A percentile compares a stretch with the other conserved stretches of the same genome.
These are phyloP conservation scores for Trichoderma endophyticum DNA, from an alignment of 2,329 filamentous ascomycete genomes.

Conservation along the genomic window DNA sequence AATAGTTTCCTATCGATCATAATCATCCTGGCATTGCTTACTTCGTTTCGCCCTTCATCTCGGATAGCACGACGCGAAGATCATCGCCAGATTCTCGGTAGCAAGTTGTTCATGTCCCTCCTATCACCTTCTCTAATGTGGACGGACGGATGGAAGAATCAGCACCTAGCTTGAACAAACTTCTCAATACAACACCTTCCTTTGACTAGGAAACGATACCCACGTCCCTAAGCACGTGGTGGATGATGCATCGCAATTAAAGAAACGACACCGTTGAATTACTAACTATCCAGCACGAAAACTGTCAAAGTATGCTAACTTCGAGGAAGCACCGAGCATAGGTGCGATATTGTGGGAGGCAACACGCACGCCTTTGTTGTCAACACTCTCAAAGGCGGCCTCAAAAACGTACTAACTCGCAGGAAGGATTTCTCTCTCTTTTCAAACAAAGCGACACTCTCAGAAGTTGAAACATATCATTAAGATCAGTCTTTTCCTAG, in stretches of 20 bases:
- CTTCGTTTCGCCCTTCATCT: not conserved
- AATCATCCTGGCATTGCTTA: not conserved
- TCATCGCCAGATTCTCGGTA: not conserved
- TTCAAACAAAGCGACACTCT: not conserved
- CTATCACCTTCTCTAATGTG: not conserved
- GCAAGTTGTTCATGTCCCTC: not conserved
- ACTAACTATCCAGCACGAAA: not conserved
- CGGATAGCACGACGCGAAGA: not conserved
- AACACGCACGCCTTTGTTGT: not conserved
- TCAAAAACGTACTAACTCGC: not conserved
- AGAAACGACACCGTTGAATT: not conserved
- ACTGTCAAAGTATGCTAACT: not conserved
- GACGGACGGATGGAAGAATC: not conserved
- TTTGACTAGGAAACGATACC: not conserved
- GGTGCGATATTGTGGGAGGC: not conserved
- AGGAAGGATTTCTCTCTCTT: not conserved
- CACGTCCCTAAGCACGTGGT: not conserved
- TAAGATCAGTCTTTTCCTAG: not conserved
- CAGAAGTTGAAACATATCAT: not conserved
- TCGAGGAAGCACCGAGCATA: not conserved
- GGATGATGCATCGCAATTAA: not conserved
- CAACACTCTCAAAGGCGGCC: not conserved
- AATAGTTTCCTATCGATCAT: rapidly evolving
- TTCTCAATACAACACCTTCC: not conserved
- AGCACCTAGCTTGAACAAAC: not conserved